Evolutionary conservation across 73 alveolate genomes (phyloP), one percentile per base, ranked within the genome.

Genomic region (Paramecium bursaria): DNA sequence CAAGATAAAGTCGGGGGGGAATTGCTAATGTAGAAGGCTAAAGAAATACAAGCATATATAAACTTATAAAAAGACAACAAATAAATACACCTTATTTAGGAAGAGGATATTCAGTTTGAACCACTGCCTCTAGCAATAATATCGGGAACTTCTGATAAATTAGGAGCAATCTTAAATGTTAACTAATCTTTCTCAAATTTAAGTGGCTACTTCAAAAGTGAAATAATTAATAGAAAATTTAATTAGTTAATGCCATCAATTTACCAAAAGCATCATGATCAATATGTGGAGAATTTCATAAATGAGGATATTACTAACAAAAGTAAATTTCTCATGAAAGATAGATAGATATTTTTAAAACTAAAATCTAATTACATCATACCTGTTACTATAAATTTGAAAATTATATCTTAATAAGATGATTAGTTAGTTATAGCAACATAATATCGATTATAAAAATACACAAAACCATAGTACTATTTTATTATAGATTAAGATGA

Each of bases 1-100:
- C 21, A 75, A 22, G 88, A 75, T 31, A 75, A 75, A 50, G 88
- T 50, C 17, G 9, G 17, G 35, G 88, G 88, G 6, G 88, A 75
- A 50, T 52, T 30, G 15, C 14, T 75, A 14, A 44, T 75, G n/a
- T 75, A 75, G 23, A 75, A 61, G 46, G 57, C 88, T 33, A 75
- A 76, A 30, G 42, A 26, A 0, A 6, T 51, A 1, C 67, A 75
- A 55, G 33, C 48, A 17, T 75, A 55, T n/a, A 60, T 33, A 2
- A 19, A 7, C 15, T 50, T 33, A 17, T 31, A 49, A 7, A 75
- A 76, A 52, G 46, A 51, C 14, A 61, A 50, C 13, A 4, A 25
- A 75, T 29, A 50, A 19, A 13, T 26, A 50, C 19, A 73, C 4
- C 31, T 61, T 17, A 50, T 50, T 3, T 30, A 30, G 21, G 76